Evolutionary conservation across 257 asterid genomes (phyloP), one percentile per base, ranked within the genome.

Genomic region (Solanum clarkiae): DNA sequence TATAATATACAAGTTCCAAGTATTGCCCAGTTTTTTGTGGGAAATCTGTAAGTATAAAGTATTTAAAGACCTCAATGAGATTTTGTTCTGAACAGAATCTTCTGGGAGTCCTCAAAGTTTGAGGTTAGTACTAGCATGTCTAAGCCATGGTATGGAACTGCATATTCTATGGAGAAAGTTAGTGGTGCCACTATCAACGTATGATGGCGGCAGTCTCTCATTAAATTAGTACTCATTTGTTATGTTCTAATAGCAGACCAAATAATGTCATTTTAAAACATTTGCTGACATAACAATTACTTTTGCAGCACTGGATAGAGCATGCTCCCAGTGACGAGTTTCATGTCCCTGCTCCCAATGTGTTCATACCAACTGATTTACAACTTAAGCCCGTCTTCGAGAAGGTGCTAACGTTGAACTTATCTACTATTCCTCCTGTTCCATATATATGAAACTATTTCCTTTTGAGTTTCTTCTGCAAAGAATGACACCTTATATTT

Each of bases 111-210:
- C 15, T 90, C 97, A 11, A 94, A 92, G 88, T 95, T 97, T 88
- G 94, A 94, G 90, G 98, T 95, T 57, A 89, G 87, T 66, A 87
- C 95, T 5, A 87, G 90, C 88, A 86, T 80, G 86, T 86, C 86
- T 40, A 98, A 97, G 89, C 98, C 98, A 79, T 95, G 99, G 98
- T 97, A 97, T 89, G 98, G 98, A 29, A 88, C 99, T 24, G 91
- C 94, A 75, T 95, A 90, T 90, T 91, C 95, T 85, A 72, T 91
- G 32, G 98, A 94, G 88, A 90, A 88, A 86, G 86, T 95, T 82
- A 84, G 89, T 87, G 91, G 91, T 70, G 91, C 94, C 84, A 88
- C 86, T 54, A 92, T 93, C 90, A 94, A 93, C 98, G 99, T 95
- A 86, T 85, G 91, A 72, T 88, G 86, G 89, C 79, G 59, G 66